Evolutionary conservation across 768 basidiomycete genomes (phyloP).

Genomic region (Mycena haematopus): DNA sequence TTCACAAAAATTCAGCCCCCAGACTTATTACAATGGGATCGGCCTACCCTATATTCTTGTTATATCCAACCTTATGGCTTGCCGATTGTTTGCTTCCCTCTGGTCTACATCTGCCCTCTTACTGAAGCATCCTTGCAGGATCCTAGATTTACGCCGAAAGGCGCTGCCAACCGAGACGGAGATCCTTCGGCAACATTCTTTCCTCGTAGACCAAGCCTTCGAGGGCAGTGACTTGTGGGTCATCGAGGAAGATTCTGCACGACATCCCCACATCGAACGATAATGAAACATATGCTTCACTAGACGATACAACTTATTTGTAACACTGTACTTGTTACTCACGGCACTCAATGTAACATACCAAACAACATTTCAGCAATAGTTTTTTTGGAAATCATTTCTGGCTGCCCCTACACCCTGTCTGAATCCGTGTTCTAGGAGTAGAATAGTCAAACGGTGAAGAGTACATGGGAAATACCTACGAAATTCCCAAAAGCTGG

Average conservation of each 20-base stretch:
- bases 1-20: constrained; percentile 33
- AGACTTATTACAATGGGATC: constrained; percentile 39
- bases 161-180: constrained; percentile 42
- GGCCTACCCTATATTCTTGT: constrained; percentile 45
- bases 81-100: constrained; percentile 39
- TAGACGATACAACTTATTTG: no score
- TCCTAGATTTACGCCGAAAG: constrained; percentile 48
- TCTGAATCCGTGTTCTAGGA: constrained; percentile 61
- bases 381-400: constrained; percentile 41
- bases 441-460: constrained; percentile 5
- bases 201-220: constrained; percentile 32
- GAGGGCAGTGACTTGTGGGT: constrained; percentile 18
- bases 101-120: neutral
- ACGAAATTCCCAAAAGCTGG: constrained; percentile 73
- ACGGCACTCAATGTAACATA: neutral
- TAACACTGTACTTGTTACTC: neutral
- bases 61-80: constrained; percentile 46
- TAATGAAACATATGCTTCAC: neutral
- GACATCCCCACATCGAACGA: neutral
- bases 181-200: constrained; percentile 39
- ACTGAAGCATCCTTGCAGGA: constrained; percentile 34
- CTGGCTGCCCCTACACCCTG: constrained; percentile 59
- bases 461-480: constrained; percentile 23
- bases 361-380: constrained; percentile 34
- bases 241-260: constrained; percentile 3